Evolutionary conservation across 495 filamentous ascomycete species (phyloP).

Genomic region (Parmelia sp.): DNA sequence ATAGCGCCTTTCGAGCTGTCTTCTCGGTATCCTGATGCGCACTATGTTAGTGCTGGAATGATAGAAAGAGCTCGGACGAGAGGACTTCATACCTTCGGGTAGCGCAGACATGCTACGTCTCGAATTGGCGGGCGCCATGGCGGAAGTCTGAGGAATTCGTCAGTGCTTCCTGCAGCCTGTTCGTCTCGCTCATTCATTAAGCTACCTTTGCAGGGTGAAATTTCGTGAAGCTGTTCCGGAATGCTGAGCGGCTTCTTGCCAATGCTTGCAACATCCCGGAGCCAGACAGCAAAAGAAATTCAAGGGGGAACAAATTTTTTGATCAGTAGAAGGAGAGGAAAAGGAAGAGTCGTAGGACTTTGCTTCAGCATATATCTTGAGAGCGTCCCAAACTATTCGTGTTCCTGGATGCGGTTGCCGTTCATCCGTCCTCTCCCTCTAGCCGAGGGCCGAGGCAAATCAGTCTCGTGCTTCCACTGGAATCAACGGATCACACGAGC

Average conservation of each 20-base stretch:
- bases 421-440: too few species aligned
- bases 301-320: background rate
- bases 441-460: constrained; percentile 2
- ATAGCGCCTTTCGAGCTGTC: constrained; percentile 85
- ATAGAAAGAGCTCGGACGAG: constrained; percentile 17
- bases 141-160: constrained; percentile 21
- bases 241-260: constrained; percentile 38
- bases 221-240: constrained; percentile 33
- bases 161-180: constrained; percentile 3
- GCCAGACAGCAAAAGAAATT: background rate
- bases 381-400: background rate
- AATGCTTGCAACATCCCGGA: constrained; percentile 41
- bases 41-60: background rate
- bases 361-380: background rate
- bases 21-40: constrained; percentile 71
- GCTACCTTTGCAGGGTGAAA: constrained; percentile 31
- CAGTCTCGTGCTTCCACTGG: background rate
- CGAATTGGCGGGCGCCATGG: constrained; percentile 47
- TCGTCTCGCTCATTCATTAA: background rate
- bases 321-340: background rate
- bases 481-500: too few species aligned
- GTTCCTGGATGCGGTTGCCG: background rate
- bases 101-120: constrained; percentile 54
- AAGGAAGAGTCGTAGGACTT: background rate
- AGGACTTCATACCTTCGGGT: constrained; percentile 43